These are phyloP conservation scores for Barbarea vulgaris DNA, from an alignment of 345 rosid genomes.

Conservation along the genomic window DNA sequence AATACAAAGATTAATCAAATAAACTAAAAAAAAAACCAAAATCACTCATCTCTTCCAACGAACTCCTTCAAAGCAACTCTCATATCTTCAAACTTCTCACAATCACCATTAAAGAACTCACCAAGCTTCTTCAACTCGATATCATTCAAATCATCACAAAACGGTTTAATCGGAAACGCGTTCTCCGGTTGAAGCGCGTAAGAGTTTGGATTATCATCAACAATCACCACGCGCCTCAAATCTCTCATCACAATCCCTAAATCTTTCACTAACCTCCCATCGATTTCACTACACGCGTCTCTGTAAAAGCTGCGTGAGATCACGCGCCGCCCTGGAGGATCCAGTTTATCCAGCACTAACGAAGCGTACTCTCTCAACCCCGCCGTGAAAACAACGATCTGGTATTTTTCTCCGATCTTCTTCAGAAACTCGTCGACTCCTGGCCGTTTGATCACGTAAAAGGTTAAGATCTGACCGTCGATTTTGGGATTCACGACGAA, in stretches of 20 bases:
- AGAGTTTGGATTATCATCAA: conserved; percentile 84
- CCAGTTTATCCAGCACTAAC: conserved; percentile 66
- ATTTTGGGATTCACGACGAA: conserved; percentile 68
- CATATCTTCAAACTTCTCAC: conserved; percentile 62
- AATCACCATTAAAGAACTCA: conserved; percentile 53
- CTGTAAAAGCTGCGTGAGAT: conserved; percentile 72
- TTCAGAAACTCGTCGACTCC: conserved; percentile 74
- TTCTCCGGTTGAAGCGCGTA: conserved; percentile 77
- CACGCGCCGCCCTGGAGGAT: conserved; percentile 47
- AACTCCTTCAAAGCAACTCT: conserved; percentile 70
- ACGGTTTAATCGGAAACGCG: conserved; percentile 74
- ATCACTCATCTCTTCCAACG: conserved; percentile 28
- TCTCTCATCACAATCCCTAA: conserved; percentile 71
- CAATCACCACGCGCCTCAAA: conserved; percentile 59
- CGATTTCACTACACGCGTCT: conserved; percentile 65
- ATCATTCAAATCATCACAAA: conserved; percentile 57
- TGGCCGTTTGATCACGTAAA: conserved; percentile 85
- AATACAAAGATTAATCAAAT: conserved; percentile 13
- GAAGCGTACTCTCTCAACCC: conserved; percentile 81
- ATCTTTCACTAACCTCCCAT: conserved; percentile 80
- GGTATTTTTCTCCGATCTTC: conserved; percentile 55
- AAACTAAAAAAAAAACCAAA: background rate
- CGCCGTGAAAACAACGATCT: conserved; percentile 90
- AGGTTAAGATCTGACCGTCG: conserved; percentile 60
- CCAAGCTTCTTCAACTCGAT: conserved; percentile 56